Conservation (phyloP, 1,139 yeast species). For the Yamadazyma triangularis region DNA sequence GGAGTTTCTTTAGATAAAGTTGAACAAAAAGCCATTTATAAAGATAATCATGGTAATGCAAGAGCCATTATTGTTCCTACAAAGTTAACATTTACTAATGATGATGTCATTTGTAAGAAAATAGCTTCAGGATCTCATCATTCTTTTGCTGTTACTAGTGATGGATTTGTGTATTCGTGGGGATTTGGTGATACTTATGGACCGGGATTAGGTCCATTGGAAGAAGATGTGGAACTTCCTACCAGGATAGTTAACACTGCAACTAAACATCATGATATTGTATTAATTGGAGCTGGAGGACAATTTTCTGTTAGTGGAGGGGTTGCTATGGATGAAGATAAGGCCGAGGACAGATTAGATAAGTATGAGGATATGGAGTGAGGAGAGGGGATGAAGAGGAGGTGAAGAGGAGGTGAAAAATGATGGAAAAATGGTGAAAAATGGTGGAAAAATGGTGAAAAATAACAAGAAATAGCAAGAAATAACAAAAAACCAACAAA, state of each 20-base stretch:
- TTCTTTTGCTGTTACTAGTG: slow-evolving; percentile 76
- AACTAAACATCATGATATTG: slow-evolving; percentile 69
- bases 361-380: slow-evolving; percentile 44
- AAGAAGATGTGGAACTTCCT: slow-evolving; percentile 83
- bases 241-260: slow-evolving; percentile 91
- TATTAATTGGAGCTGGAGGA: slow-evolving; percentile 84
- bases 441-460: too few species aligned
- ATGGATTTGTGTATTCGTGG: slow-evolving; percentile 91
- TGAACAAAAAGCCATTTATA: slow-evolving; percentile 56
- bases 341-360: slow-evolving; percentile 55
- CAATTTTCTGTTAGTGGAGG: slow-evolving; percentile 93
- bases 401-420: too few species aligned
- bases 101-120: slow-evolving; percentile 44
- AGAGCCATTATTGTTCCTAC: slow-evolving; percentile 91
- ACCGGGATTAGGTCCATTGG: slow-evolving; percentile 88
- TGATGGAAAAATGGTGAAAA: too few species aligned
- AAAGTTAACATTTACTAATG: slow-evolving; percentile 35
- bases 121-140: slow-evolving; percentile 91
- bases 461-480: too few species aligned
- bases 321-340: slow-evolving; percentile 57
- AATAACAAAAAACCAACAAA: too few species aligned
- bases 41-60: slow-evolving; percentile 74
- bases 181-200: slow-evolving; percentile 98
- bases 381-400: too few species aligned
- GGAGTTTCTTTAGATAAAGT: slow-evolving; percentile 69